Base-by-base conservation (phyloP, 345 rosid species). In the Kandelia obovata region DNA sequence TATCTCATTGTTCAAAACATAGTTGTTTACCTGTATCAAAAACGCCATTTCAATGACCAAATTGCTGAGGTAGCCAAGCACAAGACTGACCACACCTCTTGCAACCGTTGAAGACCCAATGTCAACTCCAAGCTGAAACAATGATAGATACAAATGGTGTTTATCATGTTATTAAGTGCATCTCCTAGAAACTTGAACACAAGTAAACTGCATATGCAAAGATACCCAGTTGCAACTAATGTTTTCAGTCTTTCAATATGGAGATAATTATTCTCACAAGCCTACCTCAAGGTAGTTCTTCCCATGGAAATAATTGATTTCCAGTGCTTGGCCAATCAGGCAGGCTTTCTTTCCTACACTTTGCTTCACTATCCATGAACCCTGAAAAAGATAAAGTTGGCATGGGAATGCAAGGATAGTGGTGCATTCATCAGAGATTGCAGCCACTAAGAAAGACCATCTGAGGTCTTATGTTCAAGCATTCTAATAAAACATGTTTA, bases 261-360 rank as follows among this genome's bases (percentile, higher is more conserved):
- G 49, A 43, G 61, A 35, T 6, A 59, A 46, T 2, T 15, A 39
- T 49, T 60, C 61, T 55, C 1, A 34, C 15, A 47, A n/a, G 55
- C 11, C 80, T 84, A 90, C 98, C 98, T 93, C 98, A 53, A 93
- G 76, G 78, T 91, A 93, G 89, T 93, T 93, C 73, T 81, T 86
- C 72, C 97, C 98, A 19, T 46, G 89, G 75, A 91, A 89, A 84
- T 93, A 93, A 73, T 89, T 93, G 61, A 91, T 85, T 78, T 86
- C 92, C 72, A 93, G 88, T 23, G 98, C 98, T 77, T 93, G 98
- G 69, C 97, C 98, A 76, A 89, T 74, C 72, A 91, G 86, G 80
- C 98, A 93, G 39, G 97, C 96, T 81, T 91, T 93, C 81, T 91
- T 93, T 69, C 98, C 98, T 2, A 93, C 97, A 74, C 98, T 93